Conservation (phyloP, 495 filamentous ascomycete genomes). For the Penicillium verhagenii region DNA sequence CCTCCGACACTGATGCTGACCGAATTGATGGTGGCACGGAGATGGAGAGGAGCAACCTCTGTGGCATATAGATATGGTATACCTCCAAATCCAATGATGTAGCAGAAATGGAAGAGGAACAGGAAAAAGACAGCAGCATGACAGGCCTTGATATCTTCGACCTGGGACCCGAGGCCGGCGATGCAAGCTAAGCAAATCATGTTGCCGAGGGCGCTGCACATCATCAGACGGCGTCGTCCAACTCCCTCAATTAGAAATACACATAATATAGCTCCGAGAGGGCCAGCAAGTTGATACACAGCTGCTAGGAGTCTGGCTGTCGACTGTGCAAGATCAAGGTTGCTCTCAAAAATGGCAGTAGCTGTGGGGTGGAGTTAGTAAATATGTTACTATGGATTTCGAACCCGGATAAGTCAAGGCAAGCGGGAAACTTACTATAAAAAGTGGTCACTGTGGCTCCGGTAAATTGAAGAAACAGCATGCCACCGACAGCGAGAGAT, state of each 20-base stretch:
- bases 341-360: slow-evolving; percentile 17
- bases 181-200: slow-evolving; percentile 41
- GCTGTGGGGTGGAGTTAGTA: slow-evolving; percentile 29
- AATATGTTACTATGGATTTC: not conserved
- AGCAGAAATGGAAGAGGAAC: slow-evolving; percentile 53
- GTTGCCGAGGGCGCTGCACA: slow-evolving; percentile 34
- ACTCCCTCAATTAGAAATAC: slow-evolving; percentile 22
- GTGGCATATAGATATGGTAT: slow-evolving; percentile 54
- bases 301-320: slow-evolving; percentile 20
- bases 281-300: slow-evolving; percentile 15
- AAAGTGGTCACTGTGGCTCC: slow-evolving; percentile 26
- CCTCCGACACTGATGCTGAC: slow-evolving; percentile 47
- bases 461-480: slow-evolving; percentile 23
- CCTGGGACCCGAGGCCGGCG: slow-evolving; percentile 25
- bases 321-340: slow-evolving; percentile 10
- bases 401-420: not conserved
- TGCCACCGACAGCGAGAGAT: slow-evolving; percentile 12
- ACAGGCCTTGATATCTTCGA: slow-evolving; percentile 17
- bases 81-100: slow-evolving; percentile 52
- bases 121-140: slow-evolving; percentile 46
- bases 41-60: slow-evolving; percentile 48
- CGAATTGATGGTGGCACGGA: slow-evolving; percentile 49
- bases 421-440: slow-evolving; percentile 20
- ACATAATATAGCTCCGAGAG: slow-evolving; percentile 15
- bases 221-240: slow-evolving; percentile 22